A percentile compares a stretch with the other conserved stretches of the same genome.
phyloP scores from a whole-genome alignment of 805 yeast species.

The Monosporozyma aquatica region DNA sequence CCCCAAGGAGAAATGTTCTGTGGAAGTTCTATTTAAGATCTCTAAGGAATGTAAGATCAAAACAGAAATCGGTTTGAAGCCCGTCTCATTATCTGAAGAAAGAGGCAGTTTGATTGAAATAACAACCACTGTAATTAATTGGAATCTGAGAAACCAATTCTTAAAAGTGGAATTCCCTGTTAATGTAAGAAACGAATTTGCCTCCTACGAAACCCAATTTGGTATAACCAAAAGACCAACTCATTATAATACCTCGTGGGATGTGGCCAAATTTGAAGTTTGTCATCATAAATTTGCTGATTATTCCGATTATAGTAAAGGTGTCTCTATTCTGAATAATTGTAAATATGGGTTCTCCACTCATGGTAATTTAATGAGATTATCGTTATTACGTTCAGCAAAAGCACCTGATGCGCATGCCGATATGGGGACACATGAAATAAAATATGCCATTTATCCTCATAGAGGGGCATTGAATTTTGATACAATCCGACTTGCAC shows the following conservation, averaged over 20 bases:
- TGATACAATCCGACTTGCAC: constrained; percentile 63
- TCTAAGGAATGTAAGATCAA: constrained; percentile 49
- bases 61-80: constrained; percentile 58
- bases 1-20: constrained; percentile 49
- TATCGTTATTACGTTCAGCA: constrained; percentile 81
- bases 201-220: constrained; percentile 88
- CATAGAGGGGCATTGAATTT: constrained; percentile 60
- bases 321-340: constrained; percentile 77
- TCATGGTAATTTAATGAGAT: constrained; percentile 85
- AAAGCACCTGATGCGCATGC: constrained; percentile 93
- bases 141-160: constrained; percentile 85
- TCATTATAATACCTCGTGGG: constrained; percentile 93
- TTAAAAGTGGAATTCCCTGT: constrained; percentile 94
- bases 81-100: constrained; percentile 33
- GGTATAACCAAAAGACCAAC: constrained; percentile 90
- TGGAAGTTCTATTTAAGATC: constrained; percentile 53
- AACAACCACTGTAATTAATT: constrained; percentile 51
- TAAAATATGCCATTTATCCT: constrained; percentile 78
- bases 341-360: constrained; percentile 87
- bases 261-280: constrained; percentile 91
- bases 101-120: constrained; percentile 41
- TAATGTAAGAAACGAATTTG: constrained; percentile 62
- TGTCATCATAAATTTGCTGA: constrained; percentile 93
- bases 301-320: constrained; percentile 75
- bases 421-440: constrained; percentile 81